Conservation (phyloP, 768 basidiomycete species). For the Pleurotus citrinopileatus region DNA sequence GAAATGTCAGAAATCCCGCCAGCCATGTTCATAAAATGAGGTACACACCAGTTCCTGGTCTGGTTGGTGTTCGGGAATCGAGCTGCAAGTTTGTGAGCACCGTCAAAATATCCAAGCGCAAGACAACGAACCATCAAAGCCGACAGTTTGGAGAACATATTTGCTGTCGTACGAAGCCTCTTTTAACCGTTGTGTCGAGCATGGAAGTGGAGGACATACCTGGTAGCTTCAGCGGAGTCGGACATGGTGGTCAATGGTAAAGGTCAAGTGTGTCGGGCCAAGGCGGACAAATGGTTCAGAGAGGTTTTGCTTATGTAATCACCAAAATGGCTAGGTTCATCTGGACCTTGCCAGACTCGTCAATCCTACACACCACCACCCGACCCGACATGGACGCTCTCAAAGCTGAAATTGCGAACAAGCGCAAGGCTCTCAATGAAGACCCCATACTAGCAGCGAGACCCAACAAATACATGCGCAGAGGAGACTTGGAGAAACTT, state of each 20-base stretch:
- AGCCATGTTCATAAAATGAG: neutral
- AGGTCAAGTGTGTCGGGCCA: constrained; percentile 30
- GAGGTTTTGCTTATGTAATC: constrained; percentile 37
- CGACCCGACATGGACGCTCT: constrained; percentile 79
- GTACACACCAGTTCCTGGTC: constrained; percentile 86
- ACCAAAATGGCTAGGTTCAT: constrained; percentile 8
- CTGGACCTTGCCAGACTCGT: constrained; percentile 18
- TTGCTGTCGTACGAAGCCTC: constrained; percentile 46
- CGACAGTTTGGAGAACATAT: constrained; percentile 90
- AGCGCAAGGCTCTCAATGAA: constrained; percentile 72
- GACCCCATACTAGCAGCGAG: constrained; percentile 36
- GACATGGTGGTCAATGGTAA: constrained; percentile 51
- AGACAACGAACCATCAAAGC: constrained; percentile 81
- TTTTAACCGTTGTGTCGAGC: constrained; percentile 9
- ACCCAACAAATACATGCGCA: constrained; percentile 84
- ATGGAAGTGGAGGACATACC: constrained; percentile 36
- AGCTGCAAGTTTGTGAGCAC: constrained; percentile 41
- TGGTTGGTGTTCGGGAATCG: constrained; percentile 93
- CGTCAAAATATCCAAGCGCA: neutral
- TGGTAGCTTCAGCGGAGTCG: constrained; percentile 51
- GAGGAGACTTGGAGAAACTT: constrained; percentile 83
- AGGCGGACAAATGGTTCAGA: constrained; percentile 32
- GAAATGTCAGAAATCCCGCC: neutral
- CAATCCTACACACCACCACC: neutral
- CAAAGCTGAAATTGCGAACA: constrained; percentile 82